Percentiles rank a stretch among this genome's conserved stretches.
Evolutionary conservation across 148 eudicot species (phyloP).

Genomic region (Rhododendron henanense): DNA sequence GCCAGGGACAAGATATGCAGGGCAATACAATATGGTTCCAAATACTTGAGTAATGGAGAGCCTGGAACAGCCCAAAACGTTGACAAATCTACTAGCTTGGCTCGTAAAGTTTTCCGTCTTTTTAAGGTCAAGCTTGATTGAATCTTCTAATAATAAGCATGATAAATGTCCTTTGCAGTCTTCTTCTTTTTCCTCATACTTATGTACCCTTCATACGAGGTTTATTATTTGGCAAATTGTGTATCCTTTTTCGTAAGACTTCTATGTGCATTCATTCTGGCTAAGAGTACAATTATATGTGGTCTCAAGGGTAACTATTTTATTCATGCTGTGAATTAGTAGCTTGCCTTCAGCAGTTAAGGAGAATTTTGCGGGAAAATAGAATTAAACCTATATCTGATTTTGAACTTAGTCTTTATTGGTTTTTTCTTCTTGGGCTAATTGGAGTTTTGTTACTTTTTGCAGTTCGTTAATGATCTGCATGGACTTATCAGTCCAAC

Average conservation of each 20-base stretch:
- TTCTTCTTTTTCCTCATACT: not conserved
- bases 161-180: not conserved
- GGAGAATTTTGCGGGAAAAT: not conserved
- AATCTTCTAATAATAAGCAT: constrained; percentile 1
- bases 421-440: not conserved
- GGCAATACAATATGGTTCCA: constrained; percentile 98
- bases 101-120: constrained; percentile 96
- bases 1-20: constrained; percentile 99
- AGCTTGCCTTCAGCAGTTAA: not conserved
- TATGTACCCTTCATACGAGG: not conserved
- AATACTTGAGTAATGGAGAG: constrained; percentile 85
- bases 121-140: constrained; percentile 57
- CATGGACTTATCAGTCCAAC: constrained; percentile 85
- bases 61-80: constrained; percentile 97
- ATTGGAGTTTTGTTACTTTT: not conserved
- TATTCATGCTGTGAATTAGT: not conserved
- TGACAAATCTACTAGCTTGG: constrained; percentile 89
- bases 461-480: constrained; percentile 94
- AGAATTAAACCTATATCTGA: not conserved
- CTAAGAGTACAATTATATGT: not conserved
- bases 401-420: not conserved
- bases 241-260: not conserved
- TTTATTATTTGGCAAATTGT: not conserved
- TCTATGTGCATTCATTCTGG: not conserved
- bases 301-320: not conserved